These are phyloP conservation scores for Malus sylvestris DNA, from an alignment of 306 rosid species.

Conservation along the genomic window DNA sequence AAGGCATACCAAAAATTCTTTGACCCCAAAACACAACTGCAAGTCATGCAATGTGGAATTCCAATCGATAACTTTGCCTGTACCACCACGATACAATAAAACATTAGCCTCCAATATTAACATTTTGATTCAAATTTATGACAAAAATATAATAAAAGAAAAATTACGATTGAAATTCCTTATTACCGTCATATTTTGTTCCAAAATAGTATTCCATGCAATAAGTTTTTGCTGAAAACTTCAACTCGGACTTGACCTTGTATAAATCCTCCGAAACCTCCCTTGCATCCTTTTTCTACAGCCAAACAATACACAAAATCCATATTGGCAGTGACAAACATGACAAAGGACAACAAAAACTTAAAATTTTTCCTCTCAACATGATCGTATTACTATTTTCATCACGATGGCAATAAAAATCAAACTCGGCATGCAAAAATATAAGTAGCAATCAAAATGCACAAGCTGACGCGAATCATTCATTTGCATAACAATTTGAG, in stretches of 20 bases:
- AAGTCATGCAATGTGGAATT: slow-evolving; percentile 56
- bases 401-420: neutral
- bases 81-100: slow-evolving; percentile 21
- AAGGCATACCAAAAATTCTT: slow-evolving; percentile 78
- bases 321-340: neutral
- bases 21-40: slow-evolving; percentile 87
- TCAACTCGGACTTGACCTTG: slow-evolving; percentile 81
- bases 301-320: slow-evolving; percentile 5
- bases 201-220: slow-evolving; percentile 75
- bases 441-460: neutral
- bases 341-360: neutral
- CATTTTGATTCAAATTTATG: neutral
- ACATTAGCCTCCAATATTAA: slow-evolving; percentile 3
- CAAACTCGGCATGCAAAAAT: neutral
- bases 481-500: neutral
- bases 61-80: slow-evolving; percentile 58
- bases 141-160: neutral
- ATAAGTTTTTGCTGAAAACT: slow-evolving; percentile 67
- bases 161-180: neutral
- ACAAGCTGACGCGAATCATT: neutral
- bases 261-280: slow-evolving; percentile 49
- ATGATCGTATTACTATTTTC: neutral
- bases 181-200: slow-evolving; percentile 47
- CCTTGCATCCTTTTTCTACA: slow-evolving; percentile 70
- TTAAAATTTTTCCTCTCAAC: neutral